Base-by-base conservation (phyloP, 495 filamentous ascomycete genomes). In the Immersiella caudata region DNA sequence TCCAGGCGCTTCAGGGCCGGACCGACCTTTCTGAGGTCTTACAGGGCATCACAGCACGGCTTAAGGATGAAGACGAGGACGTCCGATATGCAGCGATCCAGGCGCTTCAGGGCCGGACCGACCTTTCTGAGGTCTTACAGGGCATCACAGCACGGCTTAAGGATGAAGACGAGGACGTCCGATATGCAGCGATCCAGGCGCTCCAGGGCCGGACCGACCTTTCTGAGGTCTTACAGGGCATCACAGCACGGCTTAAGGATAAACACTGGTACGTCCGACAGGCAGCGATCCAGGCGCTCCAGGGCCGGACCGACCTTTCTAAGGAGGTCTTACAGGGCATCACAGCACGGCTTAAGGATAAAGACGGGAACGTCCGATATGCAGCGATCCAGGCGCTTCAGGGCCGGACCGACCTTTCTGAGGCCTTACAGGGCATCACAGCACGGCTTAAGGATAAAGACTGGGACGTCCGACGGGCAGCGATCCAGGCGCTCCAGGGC, bases 311-410 rank as follows among this genome's bases (percentile, higher is more conserved):
- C n/a, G 51, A 27, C 51, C 46, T 71, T 25, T 26, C 67, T 21
- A 40, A 69, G 20, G 57, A 63, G 56, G n/a, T 69, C 1, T 60
- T 71, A 14, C 29, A 60, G 33, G 55, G 18, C n/a, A 58, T 71
- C 26, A 54, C 56, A 65, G 57, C 46, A 65, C 60, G 52, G 51
- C 68, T 70, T 18, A 9, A 73, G 55, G 60, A 73, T 59, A 14
- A 68, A 18, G 60, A 68, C 24, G 2, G 0, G 27, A 0, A 7
- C 21, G 51, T 70, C 59, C 60, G 62, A 66, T 1, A 25, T 2
- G 49, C 29, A 22, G 70, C 70, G 29, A 35, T 64, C 22, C 1
- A 58, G 49, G 46, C 36, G 46, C 50, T 71, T 26, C 7, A 20
- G 16, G 21, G 26, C 25, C 62, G 64, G 59, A 9, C 62, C 6